Conservation (phyloP, 1,284 basidiomycete species). For the Melampsora larici-populina region DNA sequence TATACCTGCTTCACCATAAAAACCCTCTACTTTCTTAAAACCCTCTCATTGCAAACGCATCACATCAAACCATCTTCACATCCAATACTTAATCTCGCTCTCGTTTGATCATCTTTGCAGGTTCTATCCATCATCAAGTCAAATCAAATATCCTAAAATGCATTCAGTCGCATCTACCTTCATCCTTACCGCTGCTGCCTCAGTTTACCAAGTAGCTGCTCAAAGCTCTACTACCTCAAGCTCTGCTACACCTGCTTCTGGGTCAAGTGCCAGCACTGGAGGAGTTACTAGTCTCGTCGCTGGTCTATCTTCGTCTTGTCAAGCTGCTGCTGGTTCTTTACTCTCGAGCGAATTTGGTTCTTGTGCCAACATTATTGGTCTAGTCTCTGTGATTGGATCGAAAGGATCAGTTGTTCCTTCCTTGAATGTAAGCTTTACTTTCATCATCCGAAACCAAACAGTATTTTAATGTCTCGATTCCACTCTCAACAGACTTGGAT, state of each 20-base stretch:
- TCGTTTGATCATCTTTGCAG: too few species aligned
- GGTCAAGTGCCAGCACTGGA: background rate
- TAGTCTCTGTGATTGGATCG: conserved; percentile 21
- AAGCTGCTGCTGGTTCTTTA: conserved; percentile 14
- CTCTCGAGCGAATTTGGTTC: conserved; percentile 25
- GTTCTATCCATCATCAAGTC: too few species aligned
- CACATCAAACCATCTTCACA: too few species aligned
- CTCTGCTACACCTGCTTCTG: background rate
- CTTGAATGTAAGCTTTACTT: conserved; percentile 1
- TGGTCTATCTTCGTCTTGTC: conserved; percentile 18
- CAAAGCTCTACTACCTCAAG: background rate
- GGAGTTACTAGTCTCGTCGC: background rate
- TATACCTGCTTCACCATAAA: too few species aligned
- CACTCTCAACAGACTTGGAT: conserved; percentile 18
- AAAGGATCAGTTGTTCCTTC: conserved; percentile 11
- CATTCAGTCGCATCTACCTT: too few species aligned
- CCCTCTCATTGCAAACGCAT: too few species aligned
- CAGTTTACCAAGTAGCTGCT: background rate
- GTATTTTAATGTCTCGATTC: background rate
- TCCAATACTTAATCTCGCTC: too few species aligned
- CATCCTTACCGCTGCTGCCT: too few species aligned
- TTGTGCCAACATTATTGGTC: conserved; percentile 32
- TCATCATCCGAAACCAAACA: background rate
- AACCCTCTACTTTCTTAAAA: too few species aligned
- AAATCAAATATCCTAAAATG: too few species aligned